Base-by-base conservation (phyloP, 768 basidiomycete genomes). In the Hygrocybe punicea region DNA sequence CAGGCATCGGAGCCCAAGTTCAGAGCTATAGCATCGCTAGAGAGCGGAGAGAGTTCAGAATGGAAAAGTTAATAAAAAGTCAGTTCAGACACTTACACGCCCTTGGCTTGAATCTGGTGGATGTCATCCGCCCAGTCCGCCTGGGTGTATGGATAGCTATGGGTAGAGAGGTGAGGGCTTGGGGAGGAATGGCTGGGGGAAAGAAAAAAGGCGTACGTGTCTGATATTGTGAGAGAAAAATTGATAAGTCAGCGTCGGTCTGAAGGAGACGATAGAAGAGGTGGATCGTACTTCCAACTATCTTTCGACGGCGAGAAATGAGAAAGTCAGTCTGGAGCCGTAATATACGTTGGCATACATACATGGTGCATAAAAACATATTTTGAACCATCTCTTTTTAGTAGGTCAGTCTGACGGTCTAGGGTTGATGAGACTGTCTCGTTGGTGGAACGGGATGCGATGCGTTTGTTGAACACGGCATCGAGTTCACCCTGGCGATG, bases 1-100 rank as follows among this genome's bases (percentile, higher is more conserved):
- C 84, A 87, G 8, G 67, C 60, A 56, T 81, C 77, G 4, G 71
- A 69, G 37, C 86, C 85, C 44, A 86, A 73, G 69, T 88, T 88
- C 25, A 87, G 69, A 0, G 85, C 85, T 53, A 86, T 76, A 0
- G 81, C 86, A 58, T 86, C 84, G 13, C 78, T 81, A 53, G 29
- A 29, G 29, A 4, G 29, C 8, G 19, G 11, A 25, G 25, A 25
- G 24, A 6, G 39, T 77, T 71, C 62, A 71, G 73, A 44, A 64
- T 57, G 14, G n/a, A 23, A 23, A 35, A 36, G 33, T 11, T 24
- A 29, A n/a, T n/a, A 1, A 16, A 4, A 54, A 36, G 36, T 25
- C 24, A 8, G 45, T 39, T 4, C 44, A 11, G 37, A 33, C 10
- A 71, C 78, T 24, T 67, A 80, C 78, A 78, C 67, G 51, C 77